These are phyloP conservation scores for Lathyrus tuberosus DNA, from an alignment of 306 rosid species.

Conservation along the genomic window DNA sequence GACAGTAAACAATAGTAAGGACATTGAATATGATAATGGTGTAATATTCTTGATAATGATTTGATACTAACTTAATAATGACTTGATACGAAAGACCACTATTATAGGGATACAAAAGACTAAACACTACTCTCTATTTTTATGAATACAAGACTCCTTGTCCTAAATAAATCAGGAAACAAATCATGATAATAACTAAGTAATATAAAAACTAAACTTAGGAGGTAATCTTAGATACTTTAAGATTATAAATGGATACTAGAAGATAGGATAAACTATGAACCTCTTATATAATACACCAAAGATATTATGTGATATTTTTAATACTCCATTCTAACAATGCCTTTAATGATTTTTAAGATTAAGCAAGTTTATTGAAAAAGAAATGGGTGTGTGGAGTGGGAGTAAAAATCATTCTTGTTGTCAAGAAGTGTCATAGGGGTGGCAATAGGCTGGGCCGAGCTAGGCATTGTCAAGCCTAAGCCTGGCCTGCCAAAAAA, in stretches of 20 bases:
- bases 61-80: neutral
- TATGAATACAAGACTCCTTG: neutral
- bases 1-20: slow-evolving; percentile 17
- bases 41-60: slow-evolving; percentile 12
- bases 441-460: too few species aligned
- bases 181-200: neutral
- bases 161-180: slow-evolving; percentile 1
- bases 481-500: too few species aligned
- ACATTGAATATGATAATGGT: slow-evolving; percentile 11
- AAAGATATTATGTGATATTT: neutral
- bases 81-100: neutral
- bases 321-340: neutral
- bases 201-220: neutral
- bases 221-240: neutral
- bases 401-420: slow-evolving; percentile 11
- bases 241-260: neutral
- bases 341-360: slow-evolving; percentile 21
- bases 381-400: neutral
- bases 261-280: neutral
- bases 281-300: neutral
- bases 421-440: too few species aligned
- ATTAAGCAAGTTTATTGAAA: slow-evolving; percentile 9
- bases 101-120: neutral
- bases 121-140: neutral
- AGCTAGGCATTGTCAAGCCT: too few species aligned